These are phyloP conservation scores for Xylaria telfairii DNA, from an alignment of 495 filamentous ascomycete genomes.

Conservation along the genomic window DNA sequence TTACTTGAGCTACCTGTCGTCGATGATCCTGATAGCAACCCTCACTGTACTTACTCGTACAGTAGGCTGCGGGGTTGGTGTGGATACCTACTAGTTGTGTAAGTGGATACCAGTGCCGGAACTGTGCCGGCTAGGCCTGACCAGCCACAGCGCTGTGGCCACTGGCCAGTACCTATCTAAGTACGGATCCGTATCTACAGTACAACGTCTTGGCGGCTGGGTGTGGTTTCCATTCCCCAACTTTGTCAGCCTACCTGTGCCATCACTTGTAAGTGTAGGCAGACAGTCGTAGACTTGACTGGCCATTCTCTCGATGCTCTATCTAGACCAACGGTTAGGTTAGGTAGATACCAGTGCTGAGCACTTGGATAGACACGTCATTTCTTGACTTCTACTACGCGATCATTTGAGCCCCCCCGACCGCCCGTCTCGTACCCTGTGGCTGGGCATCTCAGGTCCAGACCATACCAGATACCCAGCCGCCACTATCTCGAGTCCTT, in stretches of 20 bases:
- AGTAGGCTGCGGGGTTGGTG: slow-evolving; percentile 6
- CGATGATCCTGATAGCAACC: too few species aligned
- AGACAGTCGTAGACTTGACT: background rate
- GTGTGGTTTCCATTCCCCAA: background rate
- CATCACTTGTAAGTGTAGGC: too few species aligned
- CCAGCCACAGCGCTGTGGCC: slow-evolving; percentile 17
- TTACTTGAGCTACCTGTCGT: too few species aligned
- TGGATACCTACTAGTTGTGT: too few species aligned
- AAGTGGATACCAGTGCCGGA: too few species aligned
- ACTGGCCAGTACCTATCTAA: background rate
- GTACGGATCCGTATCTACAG: too few species aligned
- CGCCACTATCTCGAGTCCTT: background rate
- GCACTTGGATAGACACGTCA: slow-evolving; percentile 9
- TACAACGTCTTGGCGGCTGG: slow-evolving; percentile 13
- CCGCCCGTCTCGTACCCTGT: background rate
- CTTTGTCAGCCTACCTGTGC: background rate
- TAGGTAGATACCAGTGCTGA: slow-evolving; percentile 7
- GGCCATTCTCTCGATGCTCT: slow-evolving; percentile 9
- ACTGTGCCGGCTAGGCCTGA: too few species aligned
- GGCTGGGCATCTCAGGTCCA: background rate
- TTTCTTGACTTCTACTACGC: background rate
- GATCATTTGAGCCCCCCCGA: background rate
- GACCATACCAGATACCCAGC: background rate
- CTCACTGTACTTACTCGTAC: too few species aligned
- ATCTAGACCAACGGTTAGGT: background rate